Conservation (phyloP, 2,329 filamentous ascomycete species). For the Trichoderma afroharzianum region DNA sequence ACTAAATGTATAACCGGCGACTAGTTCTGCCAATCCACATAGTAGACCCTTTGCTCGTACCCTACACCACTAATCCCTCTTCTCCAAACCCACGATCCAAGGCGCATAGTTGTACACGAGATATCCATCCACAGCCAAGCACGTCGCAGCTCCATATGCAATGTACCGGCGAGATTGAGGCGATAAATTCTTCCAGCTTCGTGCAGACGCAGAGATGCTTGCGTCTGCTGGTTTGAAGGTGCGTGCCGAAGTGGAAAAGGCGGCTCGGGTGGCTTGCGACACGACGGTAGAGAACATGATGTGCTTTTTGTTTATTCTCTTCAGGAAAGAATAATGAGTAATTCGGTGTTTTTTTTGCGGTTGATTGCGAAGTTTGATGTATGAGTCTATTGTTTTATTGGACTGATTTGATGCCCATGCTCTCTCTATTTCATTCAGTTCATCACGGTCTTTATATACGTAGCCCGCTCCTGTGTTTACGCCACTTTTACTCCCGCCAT, state of each 20-base stretch:
- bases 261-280: slow-evolving; percentile 12
- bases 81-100: slow-evolving; percentile 14
- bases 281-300: background rate
- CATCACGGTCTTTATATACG: slow-evolving; percentile 3
- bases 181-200: slow-evolving; percentile 29
- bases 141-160: slow-evolving; percentile 21
- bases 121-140: slow-evolving; percentile 25
- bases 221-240: slow-evolving; percentile 18
- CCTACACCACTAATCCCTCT: background rate
- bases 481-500: background rate
- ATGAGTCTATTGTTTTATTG: background rate
- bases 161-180: slow-evolving; percentile 27
- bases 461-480: background rate
- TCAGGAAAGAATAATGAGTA: too few relatives aligned
- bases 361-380: background rate
- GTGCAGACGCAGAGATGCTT: slow-evolving; percentile 3
- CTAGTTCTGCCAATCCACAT: background rate
- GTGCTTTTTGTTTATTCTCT: background rate
- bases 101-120: slow-evolving; percentile 30
- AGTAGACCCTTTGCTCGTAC: background rate
- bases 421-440: background rate
- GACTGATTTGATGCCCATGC: background rate
- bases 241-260: slow-evolving; percentile 25
- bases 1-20: background rate
- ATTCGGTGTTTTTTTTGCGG: background rate